phyloP scores from a whole-genome alignment of 2,329 filamentous ascomycete species.

The Chaetothyriales sp. region DNA sequence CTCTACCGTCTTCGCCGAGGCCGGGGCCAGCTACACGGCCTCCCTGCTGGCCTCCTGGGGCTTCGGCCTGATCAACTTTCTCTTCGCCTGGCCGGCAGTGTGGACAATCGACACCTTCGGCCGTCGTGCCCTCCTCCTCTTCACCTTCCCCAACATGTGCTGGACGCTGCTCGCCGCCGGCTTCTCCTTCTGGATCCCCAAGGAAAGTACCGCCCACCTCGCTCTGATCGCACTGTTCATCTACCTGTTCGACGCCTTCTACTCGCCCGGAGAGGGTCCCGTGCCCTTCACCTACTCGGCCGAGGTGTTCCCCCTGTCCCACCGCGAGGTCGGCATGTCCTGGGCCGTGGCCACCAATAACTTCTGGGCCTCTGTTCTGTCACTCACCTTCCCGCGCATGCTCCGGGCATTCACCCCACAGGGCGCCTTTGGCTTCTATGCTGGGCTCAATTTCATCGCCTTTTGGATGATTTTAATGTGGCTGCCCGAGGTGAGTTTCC shows the following conservation, averaged over 20 bases:
- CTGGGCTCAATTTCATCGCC: conserved; percentile 43
- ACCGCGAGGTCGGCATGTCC: conserved; percentile 38
- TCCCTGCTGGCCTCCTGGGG: conserved; percentile 50
- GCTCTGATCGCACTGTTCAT: conserved; percentile 30
- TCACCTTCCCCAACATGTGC: conserved; percentile 51
- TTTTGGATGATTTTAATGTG: conserved; percentile 50
- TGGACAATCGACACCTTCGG: conserved; percentile 53
- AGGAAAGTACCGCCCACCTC: conserved; percentile 23
- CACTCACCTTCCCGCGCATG: conserved; percentile 35
- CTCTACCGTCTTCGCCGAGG: conserved; percentile 40
- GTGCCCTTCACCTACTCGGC: conserved; percentile 54
- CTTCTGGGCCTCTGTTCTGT: conserved; percentile 36
- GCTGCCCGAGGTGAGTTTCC: conserved; percentile 24
- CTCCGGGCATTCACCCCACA: conserved; percentile 33
- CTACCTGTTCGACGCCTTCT: conserved; percentile 31
- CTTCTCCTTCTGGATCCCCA: conserved; percentile 38
- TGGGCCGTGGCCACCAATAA: conserved; percentile 31
- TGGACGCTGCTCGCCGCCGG: conserved; percentile 37
- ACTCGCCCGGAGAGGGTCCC: conserved; percentile 45
- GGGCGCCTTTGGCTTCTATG: conserved; percentile 42
- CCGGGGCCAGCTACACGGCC: conserved; percentile 40
- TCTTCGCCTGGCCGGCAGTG: conserved; percentile 47
- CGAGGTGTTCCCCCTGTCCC: conserved; percentile 50
- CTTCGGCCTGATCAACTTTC: conserved; percentile 50
- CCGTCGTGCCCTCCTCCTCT: conserved; percentile 46